phyloP scores from a whole-genome alignment of 495 filamentous ascomycete genomes.

The Thermochaetoides thermophila region DNA sequence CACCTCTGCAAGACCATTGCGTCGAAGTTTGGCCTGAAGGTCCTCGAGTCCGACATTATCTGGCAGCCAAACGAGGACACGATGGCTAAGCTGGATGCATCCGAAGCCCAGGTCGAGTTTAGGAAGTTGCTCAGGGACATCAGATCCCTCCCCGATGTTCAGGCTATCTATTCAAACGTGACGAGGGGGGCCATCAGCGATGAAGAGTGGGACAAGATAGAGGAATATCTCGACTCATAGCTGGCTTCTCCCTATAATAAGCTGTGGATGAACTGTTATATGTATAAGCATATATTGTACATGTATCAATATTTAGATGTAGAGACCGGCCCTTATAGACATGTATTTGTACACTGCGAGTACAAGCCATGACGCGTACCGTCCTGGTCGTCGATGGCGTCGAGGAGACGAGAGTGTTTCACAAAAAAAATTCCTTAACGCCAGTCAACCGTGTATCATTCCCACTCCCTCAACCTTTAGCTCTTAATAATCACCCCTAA shows the following conservation, averaged over 20 bases:
- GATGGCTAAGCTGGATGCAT: conserved; percentile 38
- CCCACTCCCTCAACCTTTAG: background rate
- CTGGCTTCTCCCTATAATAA: background rate
- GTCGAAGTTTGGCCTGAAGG: conserved; percentile 41
- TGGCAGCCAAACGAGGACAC: conserved; percentile 78
- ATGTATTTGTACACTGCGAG: conserved; percentile 1
- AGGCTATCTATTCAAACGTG: conserved; percentile 53
- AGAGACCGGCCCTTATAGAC: background rate
- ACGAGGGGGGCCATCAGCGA: conserved; percentile 28
- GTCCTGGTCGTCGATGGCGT: background rate
- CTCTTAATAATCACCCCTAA: too few species aligned
- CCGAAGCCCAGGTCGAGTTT: conserved; percentile 35
- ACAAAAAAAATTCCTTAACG: conserved; percentile 1
- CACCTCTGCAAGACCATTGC: conserved; percentile 47
- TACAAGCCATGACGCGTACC: conserved; percentile 3
- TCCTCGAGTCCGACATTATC: conserved; percentile 61
- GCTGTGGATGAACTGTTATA: background rate
- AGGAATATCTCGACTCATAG: conserved; percentile 29
- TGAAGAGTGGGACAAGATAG: conserved; percentile 33
- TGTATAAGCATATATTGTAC: conserved; percentile 5
- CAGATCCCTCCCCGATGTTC: conserved; percentile 46
- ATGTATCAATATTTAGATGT: too few species aligned
- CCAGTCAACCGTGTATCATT: background rate
- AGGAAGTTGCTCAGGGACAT: conserved; percentile 39
- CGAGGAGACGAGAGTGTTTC: conserved; percentile 2